A percentile compares a stretch with the other conserved stretches of the same genome.
These are phyloP conservation scores for Lizonia empirigonia DNA, from an alignment of 2,329 filamentous ascomycete genomes.

Conservation along the genomic window DNA sequence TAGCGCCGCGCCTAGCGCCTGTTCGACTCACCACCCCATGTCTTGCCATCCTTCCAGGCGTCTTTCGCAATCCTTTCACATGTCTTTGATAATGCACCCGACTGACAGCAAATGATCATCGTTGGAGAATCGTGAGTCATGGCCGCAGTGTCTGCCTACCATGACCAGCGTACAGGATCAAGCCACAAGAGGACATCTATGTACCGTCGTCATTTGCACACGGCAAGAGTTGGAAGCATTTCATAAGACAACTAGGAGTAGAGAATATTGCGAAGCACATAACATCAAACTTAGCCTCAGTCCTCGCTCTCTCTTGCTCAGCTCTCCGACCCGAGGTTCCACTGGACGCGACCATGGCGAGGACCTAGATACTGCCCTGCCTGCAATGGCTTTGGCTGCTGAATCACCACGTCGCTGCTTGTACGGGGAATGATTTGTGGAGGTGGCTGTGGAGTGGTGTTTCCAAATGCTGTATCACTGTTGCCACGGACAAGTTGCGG, in stretches of 20 bases:
- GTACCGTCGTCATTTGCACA: too few species aligned
- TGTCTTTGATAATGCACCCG: too few species aligned
- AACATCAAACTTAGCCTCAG: neutral
- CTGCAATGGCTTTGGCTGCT: constrained; percentile 35
- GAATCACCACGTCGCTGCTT: constrained; percentile 36
- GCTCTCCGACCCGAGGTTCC: constrained; percentile 44
- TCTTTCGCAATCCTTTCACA: too few species aligned
- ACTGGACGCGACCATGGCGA: constrained; percentile 38
- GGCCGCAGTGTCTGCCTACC: too few species aligned
- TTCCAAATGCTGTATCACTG: constrained; percentile 30
- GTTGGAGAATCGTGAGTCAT: too few species aligned
- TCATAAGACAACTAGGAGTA: neutral
- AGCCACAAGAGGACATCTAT: too few species aligned
- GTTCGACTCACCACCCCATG: neutral
- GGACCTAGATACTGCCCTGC: constrained; percentile 23
- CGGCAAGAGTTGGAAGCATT: neutral
- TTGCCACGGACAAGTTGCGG: constrained; percentile 25
- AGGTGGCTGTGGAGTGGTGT: constrained; percentile 16
- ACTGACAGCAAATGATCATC: too few species aligned
- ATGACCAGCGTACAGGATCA: too few species aligned
- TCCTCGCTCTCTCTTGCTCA: constrained; percentile 1
- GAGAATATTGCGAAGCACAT: neutral
- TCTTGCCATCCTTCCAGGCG: too few species aligned
- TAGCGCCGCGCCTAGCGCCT: constrained; percentile 16
- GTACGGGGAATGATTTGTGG: constrained; percentile 25